Base-by-base conservation (phyloP, 2,329 filamentous ascomycete species). In the Fusarium longipes region DNA sequence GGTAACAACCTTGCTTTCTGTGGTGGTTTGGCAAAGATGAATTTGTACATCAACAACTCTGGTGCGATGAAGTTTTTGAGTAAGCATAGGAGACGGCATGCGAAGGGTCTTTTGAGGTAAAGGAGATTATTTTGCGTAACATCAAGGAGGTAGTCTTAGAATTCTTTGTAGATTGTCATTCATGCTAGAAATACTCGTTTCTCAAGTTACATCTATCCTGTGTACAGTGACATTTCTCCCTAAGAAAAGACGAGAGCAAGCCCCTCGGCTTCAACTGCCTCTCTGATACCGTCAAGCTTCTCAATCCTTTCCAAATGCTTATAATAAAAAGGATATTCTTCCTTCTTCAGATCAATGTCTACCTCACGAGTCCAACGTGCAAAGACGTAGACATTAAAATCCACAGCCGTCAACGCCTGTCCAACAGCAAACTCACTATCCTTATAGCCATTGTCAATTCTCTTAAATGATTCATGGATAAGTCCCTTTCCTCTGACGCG, bases 1-100 rank as follows among this genome's bases (percentile, higher is more conserved):
- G 79, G 78, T 6, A 72, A 81, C 33, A 63, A 53, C 1, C 70
- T 65, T 6, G 63, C 71, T 8, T 78, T 63, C 22, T 80, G 78
- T 24, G 78, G 78, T 44, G 74, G 75, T 0, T 73, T 74, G 0
- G 29, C 60, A 0, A 73, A 70, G 54, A 60, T 81, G 43, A 79
- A 73, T 33, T 20, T 79, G 54, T 81, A 81, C 5, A 61, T 72
- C 2, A 72, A 72, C 6, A 72, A 72, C 15, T 63, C 58, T 1
- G 57, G 55, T 1, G 65, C 62, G 4, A 38, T 64, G 17, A 32
- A 47, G 0, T 60, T 57, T 15, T 27, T 70, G 18, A 64, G 29
- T 12, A 69, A 47, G 53, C 52, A 65, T 44, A 30, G 38, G 18
- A 55, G 53, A 35, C 42, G 49, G 5, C 61, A 68, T 36, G 49